Conservation (phyloP, 208 protist genomes). For the Trichomonas tenax region DNA sequence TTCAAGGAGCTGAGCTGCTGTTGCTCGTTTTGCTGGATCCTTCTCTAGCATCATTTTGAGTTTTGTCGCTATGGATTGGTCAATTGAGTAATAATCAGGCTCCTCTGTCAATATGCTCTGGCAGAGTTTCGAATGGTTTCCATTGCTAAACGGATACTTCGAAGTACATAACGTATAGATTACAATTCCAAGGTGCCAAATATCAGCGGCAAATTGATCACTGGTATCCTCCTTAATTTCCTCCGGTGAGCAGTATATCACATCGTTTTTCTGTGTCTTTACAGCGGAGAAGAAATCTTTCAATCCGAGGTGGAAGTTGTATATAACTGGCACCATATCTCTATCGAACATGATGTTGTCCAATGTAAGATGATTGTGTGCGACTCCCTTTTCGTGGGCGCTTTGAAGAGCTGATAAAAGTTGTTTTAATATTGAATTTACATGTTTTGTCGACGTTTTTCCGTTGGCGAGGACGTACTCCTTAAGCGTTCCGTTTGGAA, state of each 20-base stretch:
- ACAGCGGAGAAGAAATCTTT: neutral
- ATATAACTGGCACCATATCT: neutral
- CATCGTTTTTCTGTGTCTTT: neutral
- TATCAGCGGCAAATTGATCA: neutral
- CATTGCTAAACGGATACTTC: neutral
- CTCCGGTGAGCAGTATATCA: neutral
- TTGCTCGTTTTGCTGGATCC: neutral
- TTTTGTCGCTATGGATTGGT: neutral
- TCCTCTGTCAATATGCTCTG: neutral
- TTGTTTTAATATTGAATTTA: neutral
- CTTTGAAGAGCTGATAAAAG: neutral
- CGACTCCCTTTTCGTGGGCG: neutral
- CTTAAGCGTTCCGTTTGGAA: neutral
- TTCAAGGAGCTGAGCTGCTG: neutral
- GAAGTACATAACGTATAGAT: neutral
- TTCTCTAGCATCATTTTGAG: neutral
- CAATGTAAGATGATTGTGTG: neutral
- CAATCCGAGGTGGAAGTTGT: neutral
- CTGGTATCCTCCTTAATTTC: neutral
- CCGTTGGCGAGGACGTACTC: neutral
- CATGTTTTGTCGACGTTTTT: neutral
- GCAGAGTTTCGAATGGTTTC: neutral
- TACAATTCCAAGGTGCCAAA: neutral
- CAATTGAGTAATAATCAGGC: neutral
- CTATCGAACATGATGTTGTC: neutral